Conservation (phyloP, 108 stramenopile species). For the Skeletonema grethae region DNA sequence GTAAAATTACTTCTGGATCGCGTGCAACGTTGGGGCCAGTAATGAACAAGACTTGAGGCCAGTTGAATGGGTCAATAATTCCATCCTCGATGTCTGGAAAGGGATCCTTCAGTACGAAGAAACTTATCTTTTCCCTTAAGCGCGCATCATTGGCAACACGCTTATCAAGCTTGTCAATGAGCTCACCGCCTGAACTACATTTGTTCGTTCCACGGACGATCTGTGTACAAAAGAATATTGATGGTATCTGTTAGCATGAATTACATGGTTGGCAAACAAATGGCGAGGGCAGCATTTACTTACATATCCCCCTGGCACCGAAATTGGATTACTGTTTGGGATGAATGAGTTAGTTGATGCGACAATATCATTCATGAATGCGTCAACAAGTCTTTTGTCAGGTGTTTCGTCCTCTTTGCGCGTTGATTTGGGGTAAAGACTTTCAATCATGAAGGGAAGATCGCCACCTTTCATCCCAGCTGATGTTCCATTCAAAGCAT, state of each 20-base stretch:
- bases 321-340: conserved; percentile 49
- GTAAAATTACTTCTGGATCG: conserved; percentile 49
- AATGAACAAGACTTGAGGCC: conserved; percentile 69
- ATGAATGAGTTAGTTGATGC: conserved; percentile 57
- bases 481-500: conserved; percentile 25
- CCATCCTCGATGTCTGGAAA: conserved; percentile 50
- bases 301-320: conserved; percentile 63
- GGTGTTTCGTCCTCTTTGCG: conserved; percentile 61
- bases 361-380: conserved; percentile 60
- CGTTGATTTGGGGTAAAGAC: conserved; percentile 71
- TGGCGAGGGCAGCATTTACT: neutral
- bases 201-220: conserved; percentile 68
- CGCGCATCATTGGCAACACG: conserved; percentile 48
- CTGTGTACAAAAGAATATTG: conserved; percentile 24
- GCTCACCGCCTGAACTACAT: conserved; percentile 56
- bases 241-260: neutral
- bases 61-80: conserved; percentile 31
- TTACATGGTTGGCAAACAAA: neutral
- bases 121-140: conserved; percentile 61
- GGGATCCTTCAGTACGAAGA: conserved; percentile 61
- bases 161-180: conserved; percentile 72
- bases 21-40: conserved; percentile 65
- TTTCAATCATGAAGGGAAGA: conserved; percentile 39
- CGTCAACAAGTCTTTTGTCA: conserved; percentile 53
- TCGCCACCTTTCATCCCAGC: conserved; percentile 11